Evolutionary conservation across 179 eudicot species (phyloP).

Genomic region (Vitellaria paradoxa): DNA sequence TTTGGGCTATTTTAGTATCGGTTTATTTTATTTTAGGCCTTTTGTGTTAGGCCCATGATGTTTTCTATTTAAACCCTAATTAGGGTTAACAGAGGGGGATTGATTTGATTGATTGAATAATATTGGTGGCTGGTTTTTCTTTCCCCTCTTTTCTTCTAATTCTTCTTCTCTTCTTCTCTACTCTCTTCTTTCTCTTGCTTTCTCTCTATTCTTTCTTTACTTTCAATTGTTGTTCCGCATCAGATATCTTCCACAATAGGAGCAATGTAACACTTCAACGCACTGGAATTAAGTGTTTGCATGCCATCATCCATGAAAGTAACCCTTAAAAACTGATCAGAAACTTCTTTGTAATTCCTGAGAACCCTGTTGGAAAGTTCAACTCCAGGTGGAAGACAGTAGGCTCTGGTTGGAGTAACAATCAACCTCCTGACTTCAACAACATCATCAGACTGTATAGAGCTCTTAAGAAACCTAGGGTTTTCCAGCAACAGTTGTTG

Average conservation of each 20-base stretch:
- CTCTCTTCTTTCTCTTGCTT: no score
- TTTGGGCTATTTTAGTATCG: no score
- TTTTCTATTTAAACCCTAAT: no score
- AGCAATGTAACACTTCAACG: constrained; percentile 52
- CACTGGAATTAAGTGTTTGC: constrained; percentile 57
- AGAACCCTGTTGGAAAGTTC: constrained; percentile 88
- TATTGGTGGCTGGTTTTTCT: no score
- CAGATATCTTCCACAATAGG: constrained; percentile 60
- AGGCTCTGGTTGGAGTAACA: constrained; percentile 84
- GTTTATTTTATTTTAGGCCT: no score
- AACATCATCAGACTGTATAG: constrained; percentile 37
- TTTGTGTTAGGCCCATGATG: no score
- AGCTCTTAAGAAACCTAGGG: constrained; percentile 58
- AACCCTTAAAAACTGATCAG: constrained; percentile 88
- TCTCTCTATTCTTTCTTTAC: no score
- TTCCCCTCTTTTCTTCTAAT: no score
- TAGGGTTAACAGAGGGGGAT: no score
- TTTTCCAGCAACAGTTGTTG: constrained; percentile 67
- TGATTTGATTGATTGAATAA: no score
- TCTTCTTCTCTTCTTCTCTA: no score
- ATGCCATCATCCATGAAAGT: constrained; percentile 94
- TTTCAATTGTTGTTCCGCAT: no score
- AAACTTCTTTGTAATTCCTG: constrained; percentile 54
- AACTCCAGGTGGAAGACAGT: constrained; percentile 80
- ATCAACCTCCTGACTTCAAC: constrained; percentile 76